Evolutionary conservation across 768 basidiomycete species (phyloP).

Genomic region (Tephrocybe rancida): DNA sequence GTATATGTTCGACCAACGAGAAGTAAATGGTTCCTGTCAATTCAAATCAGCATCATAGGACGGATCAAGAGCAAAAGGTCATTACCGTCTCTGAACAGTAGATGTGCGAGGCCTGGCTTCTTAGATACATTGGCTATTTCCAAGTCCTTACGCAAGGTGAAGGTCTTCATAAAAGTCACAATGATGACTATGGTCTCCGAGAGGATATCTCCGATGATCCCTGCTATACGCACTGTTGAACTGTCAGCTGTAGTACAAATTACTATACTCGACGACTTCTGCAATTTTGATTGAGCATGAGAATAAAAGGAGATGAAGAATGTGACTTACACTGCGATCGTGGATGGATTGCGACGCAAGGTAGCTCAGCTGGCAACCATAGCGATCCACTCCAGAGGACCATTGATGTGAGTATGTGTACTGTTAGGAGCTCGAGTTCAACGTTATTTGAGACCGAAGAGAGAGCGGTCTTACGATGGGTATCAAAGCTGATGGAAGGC

Average conservation of each 20-base stretch:
- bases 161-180: conserved; percentile 29
- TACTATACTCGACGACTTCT: no score
- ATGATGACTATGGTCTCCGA: conserved; percentile 31
- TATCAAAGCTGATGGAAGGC: conserved; percentile 28
- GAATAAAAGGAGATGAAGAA: background rate
- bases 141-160: conserved; percentile 22
- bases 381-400: conserved; percentile 7
- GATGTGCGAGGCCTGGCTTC: conserved; percentile 23
- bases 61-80: background rate
- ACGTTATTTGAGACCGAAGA: background rate
- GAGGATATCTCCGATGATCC: conserved; percentile 30
- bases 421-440: background rate
- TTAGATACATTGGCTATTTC: conserved; percentile 16
- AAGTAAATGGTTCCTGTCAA: conserved; percentile 28
- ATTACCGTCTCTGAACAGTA: conserved; percentile 29
- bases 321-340: conserved; percentile 7
- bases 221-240: conserved; percentile 27
- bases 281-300: no score
- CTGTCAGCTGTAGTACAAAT: background rate
- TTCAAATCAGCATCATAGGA: background rate
- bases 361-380: conserved; percentile 11
- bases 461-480: conserved; percentile 21
- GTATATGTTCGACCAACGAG: conserved; percentile 15
- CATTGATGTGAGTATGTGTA: conserved; percentile 11
- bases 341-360: conserved; percentile 10